Conservation (phyloP, 345 rosid species). For the thale cress (Arabidopsis thaliana) region TAIR10.1 NC_003074.8:1440001-1440500, state of each 20-base stretch:
- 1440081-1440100: constrained; percentile 27
- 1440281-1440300: constrained; percentile 26
- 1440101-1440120: constrained; percentile 33
- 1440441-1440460: constrained; percentile 8
- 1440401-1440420: background rate
- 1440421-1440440: background rate
- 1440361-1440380: constrained; percentile 57
- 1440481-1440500: constrained; percentile 64
- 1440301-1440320: constrained; percentile 52
- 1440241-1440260: constrained; percentile 22
- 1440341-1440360: constrained; percentile 60
- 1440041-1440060: constrained; percentile 8
- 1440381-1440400: no score
- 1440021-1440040: constrained; percentile 20
- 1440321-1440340: constrained; percentile 57
- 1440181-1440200: constrained; percentile 7
- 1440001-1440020: background rate
- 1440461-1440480: background rate
- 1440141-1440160: background rate
- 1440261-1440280: constrained; percentile 50
- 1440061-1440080: constrained; percentile 16
- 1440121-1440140: background rate
- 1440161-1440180: constrained; percentile 2
- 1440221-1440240: constrained; percentile 25
- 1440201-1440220: constrained; percentile 31